Evolutionary conservation across 2,329 filamentous ascomycete genomes (phyloP).

Genomic region (Helotiales sp.): DNA sequence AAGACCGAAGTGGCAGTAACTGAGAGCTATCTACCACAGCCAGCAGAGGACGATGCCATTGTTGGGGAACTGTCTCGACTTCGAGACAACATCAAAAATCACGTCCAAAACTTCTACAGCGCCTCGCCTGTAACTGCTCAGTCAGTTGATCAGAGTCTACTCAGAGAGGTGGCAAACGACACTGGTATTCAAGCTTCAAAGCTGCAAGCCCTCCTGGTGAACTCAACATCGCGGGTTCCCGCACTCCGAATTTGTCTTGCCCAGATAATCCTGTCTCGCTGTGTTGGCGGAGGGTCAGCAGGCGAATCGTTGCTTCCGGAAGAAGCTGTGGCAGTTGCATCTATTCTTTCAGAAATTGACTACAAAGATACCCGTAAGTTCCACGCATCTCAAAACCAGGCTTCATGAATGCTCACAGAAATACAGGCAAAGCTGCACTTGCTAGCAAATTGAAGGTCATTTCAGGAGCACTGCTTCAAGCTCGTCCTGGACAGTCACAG

Average conservation of each 20-base stretch:
- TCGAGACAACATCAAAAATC: conserved; percentile 31
- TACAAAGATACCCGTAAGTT: conserved; percentile 11
- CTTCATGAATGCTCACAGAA: background rate
- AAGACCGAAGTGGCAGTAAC: conserved; percentile 3
- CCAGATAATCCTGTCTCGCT: conserved; percentile 25
- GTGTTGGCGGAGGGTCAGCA: background rate
- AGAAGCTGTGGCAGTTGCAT: conserved; percentile 18
- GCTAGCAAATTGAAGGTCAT: conserved; percentile 31
- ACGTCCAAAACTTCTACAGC: conserved; percentile 31
- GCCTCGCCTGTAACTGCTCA: conserved; percentile 11
- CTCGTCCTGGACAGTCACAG: conserved; percentile 16
- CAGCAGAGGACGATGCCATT: conserved; percentile 29
- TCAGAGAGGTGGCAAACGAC: conserved; percentile 19
- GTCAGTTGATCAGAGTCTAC: conserved; percentile 16
- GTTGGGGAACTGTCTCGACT: conserved; percentile 25
- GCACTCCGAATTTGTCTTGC: conserved; percentile 22
- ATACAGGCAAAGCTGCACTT: conserved; percentile 21
- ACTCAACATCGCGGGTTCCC: conserved; percentile 17
- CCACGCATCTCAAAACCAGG: background rate
- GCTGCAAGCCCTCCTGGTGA: conserved; percentile 17
- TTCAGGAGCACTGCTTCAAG: conserved; percentile 25
- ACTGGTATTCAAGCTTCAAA: conserved; percentile 10
- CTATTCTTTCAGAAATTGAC: background rate
- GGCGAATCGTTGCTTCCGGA: conserved; percentile 20
- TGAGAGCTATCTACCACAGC: conserved; percentile 20